Base-by-base conservation (phyloP, 345 rosid genomes). In the Noccaea bulbosa region DNA sequence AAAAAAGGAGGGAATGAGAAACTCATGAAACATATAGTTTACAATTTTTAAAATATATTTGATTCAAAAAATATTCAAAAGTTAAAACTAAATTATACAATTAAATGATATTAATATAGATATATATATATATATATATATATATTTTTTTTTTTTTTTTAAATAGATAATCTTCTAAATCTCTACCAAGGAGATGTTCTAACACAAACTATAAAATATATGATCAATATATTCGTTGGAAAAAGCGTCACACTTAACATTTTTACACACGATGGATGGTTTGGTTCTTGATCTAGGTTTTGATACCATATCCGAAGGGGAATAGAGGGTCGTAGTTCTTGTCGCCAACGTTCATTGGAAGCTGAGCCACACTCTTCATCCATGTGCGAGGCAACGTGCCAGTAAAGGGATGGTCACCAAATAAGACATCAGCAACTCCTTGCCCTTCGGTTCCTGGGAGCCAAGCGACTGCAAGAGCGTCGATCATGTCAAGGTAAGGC, bases 271-370 rank as follows among this genome's bases (percentile, higher is more conserved):
- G 20, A 39, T 40, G 52, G 24, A 24, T 32, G 12, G 32, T 33
- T 39, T 58, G 14, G 37, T 50, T 50, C 64, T 59, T 65, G 37
- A 57, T 61, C 62, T 69, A 70, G 14, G 65, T 76, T 69, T 50
- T 56, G 12, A 76, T 55, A 62, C 97, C 97, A 46, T 32, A 83
- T 32, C 95, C 95, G 40, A 79, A 88, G 20, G 90, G 87, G 77
- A 83, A 90, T 35, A 83, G 88, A 5, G 97, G 94, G 38, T 90
- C 89, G 51, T 88, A 88, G 33, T 84, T 60, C 51, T 62, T 20
- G 60, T 88, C 87, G 8, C 95, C 88, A 22, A 84, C 70, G 67
- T 88, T 90, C 90, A 90, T 83, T 1, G 97, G 97, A 66, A 90
- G 86, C 66, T 88, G 97, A 79, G 53, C 75, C 14, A 83, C 86